A percentile compares a stretch with the other conserved stretches of the same genome.
phyloP scores from a whole-genome alignment of 2,329 filamentous ascomycete genomes.

The Cladosporium sp. region DNA sequence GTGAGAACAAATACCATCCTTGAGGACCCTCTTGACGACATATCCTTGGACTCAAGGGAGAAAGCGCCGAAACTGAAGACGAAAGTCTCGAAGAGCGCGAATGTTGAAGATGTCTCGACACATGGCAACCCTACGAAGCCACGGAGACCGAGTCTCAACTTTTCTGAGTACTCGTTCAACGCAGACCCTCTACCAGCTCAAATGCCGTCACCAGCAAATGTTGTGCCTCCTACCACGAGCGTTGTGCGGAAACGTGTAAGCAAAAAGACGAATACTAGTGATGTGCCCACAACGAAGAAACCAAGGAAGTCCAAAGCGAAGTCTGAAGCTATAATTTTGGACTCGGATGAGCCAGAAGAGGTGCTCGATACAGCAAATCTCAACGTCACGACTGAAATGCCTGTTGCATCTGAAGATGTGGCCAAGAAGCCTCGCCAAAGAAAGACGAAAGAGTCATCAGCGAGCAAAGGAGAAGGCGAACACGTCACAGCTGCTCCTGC shows the following conservation, averaged over 20 bases:
- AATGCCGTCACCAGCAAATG: constrained; percentile 4
- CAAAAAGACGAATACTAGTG: neutral
- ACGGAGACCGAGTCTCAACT: constrained; percentile 15
- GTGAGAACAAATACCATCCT: neutral
- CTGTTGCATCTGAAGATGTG: neutral
- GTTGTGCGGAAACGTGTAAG: constrained; percentile 12
- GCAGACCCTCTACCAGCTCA: neutral
- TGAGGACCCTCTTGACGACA: neutral
- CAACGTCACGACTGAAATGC: neutral
- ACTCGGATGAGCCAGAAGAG: constrained; percentile 24
- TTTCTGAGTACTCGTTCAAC: constrained; percentile 19
- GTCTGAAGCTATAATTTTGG: constrained; percentile 25
- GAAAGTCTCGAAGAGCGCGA: neutral
- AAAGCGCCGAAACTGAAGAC: neutral
- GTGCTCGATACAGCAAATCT: constrained; percentile 8
- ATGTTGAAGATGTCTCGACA: neutral
- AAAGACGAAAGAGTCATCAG: constrained; percentile 14
- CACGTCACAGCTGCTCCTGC: constrained; percentile 10
- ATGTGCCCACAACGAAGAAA: constrained; percentile 12
- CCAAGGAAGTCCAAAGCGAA: constrained; percentile 20
- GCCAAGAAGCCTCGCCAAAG: neutral
- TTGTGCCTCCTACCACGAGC: constrained; percentile 1
- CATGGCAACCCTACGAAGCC: neutral
- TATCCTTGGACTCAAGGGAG: neutral
- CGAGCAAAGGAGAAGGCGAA: constrained; percentile 10